A percentile compares a stretch with the other conserved stretches of the same genome.
phyloP scores from a whole-genome alignment of 192 early-diverging fungal genomes.

The Coemansia javaensis region DNA sequence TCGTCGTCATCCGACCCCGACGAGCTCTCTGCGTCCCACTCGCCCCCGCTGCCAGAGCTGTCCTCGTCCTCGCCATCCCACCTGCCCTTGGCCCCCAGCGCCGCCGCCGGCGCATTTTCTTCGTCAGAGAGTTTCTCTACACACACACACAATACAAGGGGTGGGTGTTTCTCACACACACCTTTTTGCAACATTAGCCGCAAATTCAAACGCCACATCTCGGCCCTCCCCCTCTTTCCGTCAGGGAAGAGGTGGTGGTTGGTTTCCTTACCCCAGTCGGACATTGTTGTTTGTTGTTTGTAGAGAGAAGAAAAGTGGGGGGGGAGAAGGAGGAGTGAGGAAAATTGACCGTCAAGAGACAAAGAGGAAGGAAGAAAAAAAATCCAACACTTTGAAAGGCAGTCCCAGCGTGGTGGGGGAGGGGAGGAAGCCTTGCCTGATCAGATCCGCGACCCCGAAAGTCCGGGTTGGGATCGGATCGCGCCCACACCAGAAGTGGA shows the following conservation, averaged over 20 bases:
- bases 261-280: constrained; percentile 48
- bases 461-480: too few species aligned
- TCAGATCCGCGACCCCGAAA: too few species aligned
- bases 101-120: constrained; percentile 3
- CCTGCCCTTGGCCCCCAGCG: constrained; percentile 24
- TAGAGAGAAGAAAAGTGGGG: not conserved
- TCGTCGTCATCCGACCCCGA: constrained; percentile 51
- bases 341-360: not conserved
- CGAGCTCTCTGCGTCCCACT: constrained; percentile 57
- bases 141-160: not conserved
- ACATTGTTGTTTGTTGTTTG: constrained; percentile 13
- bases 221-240: too few species aligned
- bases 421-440: too few species aligned
- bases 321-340: too few species aligned
- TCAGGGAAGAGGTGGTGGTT: too few species aligned
- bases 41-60: constrained; percentile 55
- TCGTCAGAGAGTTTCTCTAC: constrained; percentile 1
- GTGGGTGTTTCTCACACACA: too few species aligned
- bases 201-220: not conserved
- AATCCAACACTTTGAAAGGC: too few species aligned
- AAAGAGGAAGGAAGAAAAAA: not conserved
- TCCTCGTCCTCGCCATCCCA: constrained; percentile 66
- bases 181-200: too few species aligned
- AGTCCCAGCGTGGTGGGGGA: too few species aligned
- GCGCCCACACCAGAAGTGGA: too few species aligned